Evolutionary conservation across 1,284 basidiomycete genomes (phyloP), one percentile per base, ranked within the genome.

Genomic region (Farysia itapuensis): DNA sequence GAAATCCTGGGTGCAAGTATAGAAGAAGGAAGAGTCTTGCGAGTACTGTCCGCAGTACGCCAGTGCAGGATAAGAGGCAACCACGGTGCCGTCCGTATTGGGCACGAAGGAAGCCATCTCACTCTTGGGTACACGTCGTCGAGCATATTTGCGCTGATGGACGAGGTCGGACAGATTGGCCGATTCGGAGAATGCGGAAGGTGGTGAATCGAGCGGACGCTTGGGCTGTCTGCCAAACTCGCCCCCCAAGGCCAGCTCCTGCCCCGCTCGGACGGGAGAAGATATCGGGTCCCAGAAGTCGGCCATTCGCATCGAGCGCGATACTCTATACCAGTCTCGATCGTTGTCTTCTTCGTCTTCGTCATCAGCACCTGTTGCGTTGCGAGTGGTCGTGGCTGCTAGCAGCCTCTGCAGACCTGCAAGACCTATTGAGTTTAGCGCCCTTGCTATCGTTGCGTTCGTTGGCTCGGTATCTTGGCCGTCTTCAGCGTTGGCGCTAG

Each of bases 41-140:
- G 90, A 92, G 77, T 87, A 97, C 76, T 96, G 93, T 0, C 90
- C 95, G 11, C 87, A 89, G 74, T 98, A 98, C 24, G 92, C 86
- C 47, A 91, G 89, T 12, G 85, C 80, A 4, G 82, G 81, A 68
- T 92, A 92, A 26, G 81, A 80, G 1, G 90, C 89, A 0, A 97
- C 92, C 11, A 90, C 84, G 1, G 89, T 88, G 4, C 94, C 94
- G 57, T 84, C 82, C 4, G 87, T 84, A 70, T 95, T 96, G 1
- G 93, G 94, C 9, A 95, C 79, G 18, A 89, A 80, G 12, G 37
- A 32, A 3, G 79, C 75, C 16, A 72, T 35, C 24, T 56, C 29
- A 11, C 48, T 29, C 65, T 80, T 83, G 51, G 77, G 79, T 2
- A 78, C 50, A 79, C 37, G 80, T 77, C 38, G 70, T 67, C 45